Conservation (phyloP, 2,329 filamentous ascomycete genomes). For the Colletotrichum siamense region DNA sequence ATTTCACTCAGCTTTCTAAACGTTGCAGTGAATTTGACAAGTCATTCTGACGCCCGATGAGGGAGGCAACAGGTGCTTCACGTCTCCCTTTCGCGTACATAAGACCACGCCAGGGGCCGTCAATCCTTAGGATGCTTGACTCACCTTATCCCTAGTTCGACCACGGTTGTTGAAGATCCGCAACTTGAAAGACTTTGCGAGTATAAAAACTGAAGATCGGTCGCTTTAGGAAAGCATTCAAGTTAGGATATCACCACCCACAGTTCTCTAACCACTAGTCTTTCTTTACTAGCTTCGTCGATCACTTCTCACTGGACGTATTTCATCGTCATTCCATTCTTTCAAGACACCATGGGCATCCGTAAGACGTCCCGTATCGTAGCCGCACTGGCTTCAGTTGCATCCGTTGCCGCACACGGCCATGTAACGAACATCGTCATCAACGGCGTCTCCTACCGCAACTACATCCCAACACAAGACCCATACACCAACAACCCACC, state of each 20-base stretch:
- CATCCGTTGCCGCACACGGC: slow-evolving; percentile 41
- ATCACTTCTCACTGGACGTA: background rate
- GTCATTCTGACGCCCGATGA: background rate
- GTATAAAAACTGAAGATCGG: slow-evolving; percentile 1
- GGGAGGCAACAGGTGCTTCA: background rate
- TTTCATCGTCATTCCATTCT: background rate
- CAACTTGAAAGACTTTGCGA: background rate
- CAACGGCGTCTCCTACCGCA: slow-evolving; percentile 47
- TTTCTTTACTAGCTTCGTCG: background rate
- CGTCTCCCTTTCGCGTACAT: background rate
- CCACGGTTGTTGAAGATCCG: background rate
- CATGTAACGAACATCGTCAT: slow-evolving; percentile 47
- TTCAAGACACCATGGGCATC: slow-evolving; percentile 26
- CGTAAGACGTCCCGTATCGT: slow-evolving; percentile 24
- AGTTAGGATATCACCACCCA: background rate
- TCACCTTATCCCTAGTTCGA: slow-evolving; percentile 1
- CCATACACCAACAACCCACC: slow-evolving; percentile 16
- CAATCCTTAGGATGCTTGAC: background rate
- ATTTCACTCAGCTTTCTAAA: background rate
- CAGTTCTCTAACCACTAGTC: background rate
- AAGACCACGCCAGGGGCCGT: background rate
- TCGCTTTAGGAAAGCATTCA: background rate
- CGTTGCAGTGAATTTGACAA: background rate
- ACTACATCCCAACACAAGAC: slow-evolving; percentile 38
- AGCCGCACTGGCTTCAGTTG: slow-evolving; percentile 27